These are phyloP conservation scores for Helianthus annuus DNA, from an alignment of 129 eudicot species.

Conservation along the genomic window DNA sequence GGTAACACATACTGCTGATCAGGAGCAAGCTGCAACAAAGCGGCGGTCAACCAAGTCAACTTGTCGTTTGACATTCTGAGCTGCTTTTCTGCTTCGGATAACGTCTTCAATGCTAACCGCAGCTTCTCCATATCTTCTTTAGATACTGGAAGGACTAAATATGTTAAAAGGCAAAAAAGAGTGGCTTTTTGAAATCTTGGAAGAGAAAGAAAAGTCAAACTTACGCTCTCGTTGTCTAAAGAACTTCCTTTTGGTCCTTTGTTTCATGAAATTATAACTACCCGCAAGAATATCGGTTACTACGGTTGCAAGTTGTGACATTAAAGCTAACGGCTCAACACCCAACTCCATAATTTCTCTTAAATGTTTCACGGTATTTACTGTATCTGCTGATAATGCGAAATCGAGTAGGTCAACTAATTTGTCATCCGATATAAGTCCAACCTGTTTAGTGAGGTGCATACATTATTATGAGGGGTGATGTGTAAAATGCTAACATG, in stretches of 20 bases:
- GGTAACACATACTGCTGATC: conserved; percentile 86
- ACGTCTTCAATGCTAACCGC: conserved; percentile 82
- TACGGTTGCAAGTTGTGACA: conserved; percentile 98
- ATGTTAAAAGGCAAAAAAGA: conserved; percentile 19
- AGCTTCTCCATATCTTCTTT: conserved; percentile 94
- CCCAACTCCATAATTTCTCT: conserved; percentile 95
- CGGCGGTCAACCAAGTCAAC: conserved; percentile 96
- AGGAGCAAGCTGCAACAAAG: conserved; percentile 93
- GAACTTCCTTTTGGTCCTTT: conserved; percentile 71
- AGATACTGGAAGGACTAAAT: conserved; percentile 49
- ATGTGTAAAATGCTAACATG: background rate
- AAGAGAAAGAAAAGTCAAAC: conserved; percentile 28
- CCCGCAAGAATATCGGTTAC: conserved; percentile 98
- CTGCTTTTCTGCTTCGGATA: conserved; percentile 97
- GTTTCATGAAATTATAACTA: conserved; percentile 66
- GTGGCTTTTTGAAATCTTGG: background rate
- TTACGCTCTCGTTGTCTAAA: conserved; percentile 72
- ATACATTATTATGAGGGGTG: conserved; percentile 1
- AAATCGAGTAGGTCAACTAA: conserved; percentile 91
- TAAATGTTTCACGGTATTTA: conserved; percentile 82
- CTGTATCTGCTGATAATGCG: conserved; percentile 98
- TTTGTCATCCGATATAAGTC: conserved; percentile 93
- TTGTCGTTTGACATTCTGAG: conserved; percentile 85
- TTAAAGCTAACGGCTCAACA: conserved; percentile 89
- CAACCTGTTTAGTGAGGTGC: conserved; percentile 57